A percentile compares a stretch with the other conserved stretches of the same genome.
Conservation (phyloP, 2,329 filamentous ascomycete genomes). For the Fusarium penzigii region DNA sequence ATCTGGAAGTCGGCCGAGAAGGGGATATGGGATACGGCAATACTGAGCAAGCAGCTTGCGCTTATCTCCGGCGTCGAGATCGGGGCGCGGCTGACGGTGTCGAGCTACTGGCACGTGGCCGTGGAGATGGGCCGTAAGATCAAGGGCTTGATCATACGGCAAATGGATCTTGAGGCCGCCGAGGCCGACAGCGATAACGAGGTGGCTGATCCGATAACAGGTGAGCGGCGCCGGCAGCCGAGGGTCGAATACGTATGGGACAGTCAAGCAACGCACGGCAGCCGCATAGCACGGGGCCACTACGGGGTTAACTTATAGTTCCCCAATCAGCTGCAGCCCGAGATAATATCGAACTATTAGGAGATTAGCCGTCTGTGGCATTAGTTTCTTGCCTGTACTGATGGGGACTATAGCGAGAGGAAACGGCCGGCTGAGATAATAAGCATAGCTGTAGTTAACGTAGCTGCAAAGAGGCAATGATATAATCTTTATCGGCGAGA, state of each 20-base stretch:
- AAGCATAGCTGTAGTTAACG: too few species aligned
- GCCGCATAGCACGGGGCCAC: neutral
- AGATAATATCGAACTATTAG: neutral
- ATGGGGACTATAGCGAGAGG: neutral
- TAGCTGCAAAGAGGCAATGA: too few species aligned
- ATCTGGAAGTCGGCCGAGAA: neutral
- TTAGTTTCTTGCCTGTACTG: neutral
- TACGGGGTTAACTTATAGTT: constrained; percentile 1
- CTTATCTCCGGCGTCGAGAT: neutral
- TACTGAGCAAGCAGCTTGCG: constrained; percentile 1
- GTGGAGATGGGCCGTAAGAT: neutral
- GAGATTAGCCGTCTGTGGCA: neutral
- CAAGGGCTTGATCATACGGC: constrained; percentile 2
- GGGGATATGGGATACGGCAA: neutral
- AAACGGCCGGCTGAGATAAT: too few species aligned
- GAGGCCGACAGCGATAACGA: constrained; percentile 2
- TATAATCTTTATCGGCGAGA: too few species aligned
- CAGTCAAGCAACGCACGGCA: constrained; percentile 9
- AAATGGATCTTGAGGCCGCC: neutral
- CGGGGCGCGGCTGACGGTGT: constrained; percentile 1
- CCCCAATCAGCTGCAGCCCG: neutral
- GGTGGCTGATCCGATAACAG: constrained; percentile 1
- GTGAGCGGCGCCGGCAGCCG: constrained; percentile 2
- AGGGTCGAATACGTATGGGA: constrained; percentile 11
- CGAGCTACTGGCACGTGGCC: constrained; percentile 5